Evolutionary conservation across 495 filamentous ascomycete species (phyloP).

Genomic region (Podospora conica): DNA sequence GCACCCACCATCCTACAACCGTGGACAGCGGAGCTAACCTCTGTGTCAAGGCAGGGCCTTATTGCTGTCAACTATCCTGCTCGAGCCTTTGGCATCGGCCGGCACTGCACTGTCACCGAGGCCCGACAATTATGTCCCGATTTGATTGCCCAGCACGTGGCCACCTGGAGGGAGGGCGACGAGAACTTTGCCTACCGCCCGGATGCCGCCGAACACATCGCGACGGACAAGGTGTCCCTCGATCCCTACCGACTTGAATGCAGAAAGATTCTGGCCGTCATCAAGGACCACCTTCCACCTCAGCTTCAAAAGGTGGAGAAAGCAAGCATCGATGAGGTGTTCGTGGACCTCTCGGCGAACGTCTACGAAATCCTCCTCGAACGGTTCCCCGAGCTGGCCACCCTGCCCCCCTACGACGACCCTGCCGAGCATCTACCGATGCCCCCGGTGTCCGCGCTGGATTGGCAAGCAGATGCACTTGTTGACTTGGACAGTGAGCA

Average conservation of each 20-base stretch:
- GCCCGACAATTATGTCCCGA: slow-evolving; percentile 85
- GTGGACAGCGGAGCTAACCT: neutral
- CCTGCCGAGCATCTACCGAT: slow-evolving; percentile 62
- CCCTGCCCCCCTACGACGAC: slow-evolving; percentile 62
- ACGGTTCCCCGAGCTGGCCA: slow-evolving; percentile 68
- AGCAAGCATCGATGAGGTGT: slow-evolving; percentile 85
- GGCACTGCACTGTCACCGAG: slow-evolving; percentile 69
- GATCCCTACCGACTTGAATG: slow-evolving; percentile 89
- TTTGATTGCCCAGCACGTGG: slow-evolving; percentile 83
- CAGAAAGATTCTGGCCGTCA: slow-evolving; percentile 69
- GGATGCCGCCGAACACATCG: slow-evolving; percentile 69
- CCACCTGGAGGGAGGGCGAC: slow-evolving; percentile 90
- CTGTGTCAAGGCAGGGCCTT: slow-evolving; percentile 55
- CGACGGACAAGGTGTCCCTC: slow-evolving; percentile 84
- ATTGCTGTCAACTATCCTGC: slow-evolving; percentile 97
- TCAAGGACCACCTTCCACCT: slow-evolving; percentile 64
- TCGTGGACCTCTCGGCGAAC: slow-evolving; percentile 81
- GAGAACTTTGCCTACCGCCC: slow-evolving; percentile 84
- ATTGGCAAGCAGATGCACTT: slow-evolving; percentile 76
- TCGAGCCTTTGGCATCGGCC: slow-evolving; percentile 66
- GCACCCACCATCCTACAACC: neutral
- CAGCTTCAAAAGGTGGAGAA: slow-evolving; percentile 76
- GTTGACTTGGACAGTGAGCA: slow-evolving; percentile 68
- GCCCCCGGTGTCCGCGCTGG: slow-evolving; percentile 66
- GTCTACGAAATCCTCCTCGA: slow-evolving; percentile 69